Base-by-base conservation (phyloP, 495 filamentous ascomycete species). In the Penicillium arizonense region DNA sequence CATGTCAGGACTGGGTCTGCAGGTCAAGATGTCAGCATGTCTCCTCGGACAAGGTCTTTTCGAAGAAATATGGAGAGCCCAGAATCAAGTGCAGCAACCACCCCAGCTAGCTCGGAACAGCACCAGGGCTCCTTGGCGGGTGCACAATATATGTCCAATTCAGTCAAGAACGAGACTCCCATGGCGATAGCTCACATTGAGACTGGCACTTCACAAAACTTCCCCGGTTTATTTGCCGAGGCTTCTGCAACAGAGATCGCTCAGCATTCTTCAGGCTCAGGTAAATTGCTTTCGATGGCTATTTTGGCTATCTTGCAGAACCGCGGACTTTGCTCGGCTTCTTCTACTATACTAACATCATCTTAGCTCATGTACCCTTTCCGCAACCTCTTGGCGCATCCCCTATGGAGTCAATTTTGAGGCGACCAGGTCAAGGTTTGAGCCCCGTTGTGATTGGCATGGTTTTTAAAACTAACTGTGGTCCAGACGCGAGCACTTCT, bases 391-490 rank as follows among this genome's bases (percentile, higher is more conserved):
- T 56, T 4, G 59, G 57, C 16, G 10, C 47, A 43, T 52, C 66
- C 33, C 55, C 68, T 34, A 51, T 71, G 18, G 65, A 76, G 45
- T 72, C 65, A 5, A 42, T 66, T 14, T 63, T 61, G 50, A 65
- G 83, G 63, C 73, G 74, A 40, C 68, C 81, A 21, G 77, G 78
- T n/a, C 76, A 81, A 77, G 76, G 83, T 84, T 71, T 48, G 64
- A 52, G 16, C 48, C 7, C 38, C 42, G 7, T 11, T 16, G 33
- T 8, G 18, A n/a, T 8, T 35, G 10, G 10, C 1, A 3, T 23
- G 13, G 21, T 11, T 39, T 45, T 53, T 36, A 18, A 18, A 18
- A 62, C 64, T 52, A 35, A 58, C 26, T 21, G 20, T 12, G 7
- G 44, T 4, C 11, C 45, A 82, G 76, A 70, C 53, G 63, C 66